Evolutionary conservation across 2,329 filamentous ascomycete species (phyloP), one percentile per base, ranked within the genome.

Genomic region (Apiospora phragmitis): DNA sequence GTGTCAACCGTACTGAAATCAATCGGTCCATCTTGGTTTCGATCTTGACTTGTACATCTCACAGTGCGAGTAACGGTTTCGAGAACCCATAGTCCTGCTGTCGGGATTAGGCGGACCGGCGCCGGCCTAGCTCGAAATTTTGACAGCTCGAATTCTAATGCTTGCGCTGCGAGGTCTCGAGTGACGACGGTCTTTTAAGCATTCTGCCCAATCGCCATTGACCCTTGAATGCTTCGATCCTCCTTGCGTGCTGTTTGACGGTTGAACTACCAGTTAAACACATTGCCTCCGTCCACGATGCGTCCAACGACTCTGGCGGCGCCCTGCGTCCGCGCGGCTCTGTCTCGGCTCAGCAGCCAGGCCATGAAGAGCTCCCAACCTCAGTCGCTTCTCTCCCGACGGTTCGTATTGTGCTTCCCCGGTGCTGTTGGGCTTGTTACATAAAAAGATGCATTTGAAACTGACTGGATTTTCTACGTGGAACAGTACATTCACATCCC

Each of bases 401-500:
- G 51, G 51, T 69, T 26, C 16, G 49, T 49, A n/a, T 16, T 41
- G 29, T 18, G 47, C 26, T 32, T 11, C 42, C 16, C 16, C 9
- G 24, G 16, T 8, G 8, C 18, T 14, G 4, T 21, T 16, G 32
- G 7, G 1, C 35, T 9, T 32, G 11, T 14, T n/a, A 9, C 29
- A 18, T 21, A 18, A 45, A 2, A 11, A 21, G 24, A 24, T 26
- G n/a, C 6, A 14, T 7, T 26, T 45, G 24, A 14, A 26, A 12
- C 32, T 18, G 14, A 29, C 38, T 47, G 5, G 2, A 29, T 38
- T 0, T 45, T 47, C 29, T 47, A 24, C 42, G n/a, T 32, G 16
- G 14, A 24, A 55, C 71, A 87, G 85, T 74, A 80, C 81, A 68
- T 86, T 87, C 76, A 82, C 84, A 68, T 85, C 85, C 66, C 83